Percentiles rank a stretch among this genome's conserved stretches.
These are phyloP conservation scores for Thermothielavioides terrestris DNA, from an alignment of 495 filamentous ascomycete genomes.

Conservation along the genomic window DNA sequence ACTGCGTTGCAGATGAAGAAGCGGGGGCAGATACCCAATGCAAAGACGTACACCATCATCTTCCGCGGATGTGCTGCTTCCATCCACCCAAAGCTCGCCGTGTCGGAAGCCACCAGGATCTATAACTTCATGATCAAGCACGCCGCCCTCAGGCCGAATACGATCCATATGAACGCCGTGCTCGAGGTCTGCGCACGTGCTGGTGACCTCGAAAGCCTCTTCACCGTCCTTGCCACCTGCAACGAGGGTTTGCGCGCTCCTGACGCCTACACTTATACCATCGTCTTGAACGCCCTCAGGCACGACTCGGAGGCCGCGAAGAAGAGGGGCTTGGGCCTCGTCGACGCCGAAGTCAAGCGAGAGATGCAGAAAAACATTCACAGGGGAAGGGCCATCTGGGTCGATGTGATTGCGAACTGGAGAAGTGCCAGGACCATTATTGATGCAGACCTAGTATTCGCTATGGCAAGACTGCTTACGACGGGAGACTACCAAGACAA, in stretches of 20 bases:
- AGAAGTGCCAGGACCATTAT: slow-evolving; percentile 53
- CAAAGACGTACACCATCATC: slow-evolving; percentile 72
- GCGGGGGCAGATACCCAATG: slow-evolving; percentile 61
- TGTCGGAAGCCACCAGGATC: slow-evolving; percentile 54
- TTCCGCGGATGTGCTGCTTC: slow-evolving; percentile 62
- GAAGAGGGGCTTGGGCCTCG: slow-evolving; percentile 1
- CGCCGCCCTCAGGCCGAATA: slow-evolving; percentile 52
- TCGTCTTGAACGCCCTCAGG: slow-evolving; percentile 64
- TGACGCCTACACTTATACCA: slow-evolving; percentile 65
- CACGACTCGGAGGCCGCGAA: slow-evolving; percentile 18
- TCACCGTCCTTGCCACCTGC: slow-evolving; percentile 60
- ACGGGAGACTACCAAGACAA: slow-evolving; percentile 46
- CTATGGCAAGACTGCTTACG: slow-evolving; percentile 68
- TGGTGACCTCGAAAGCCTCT: slow-evolving; percentile 63
- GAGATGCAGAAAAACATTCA: slow-evolving; percentile 35
- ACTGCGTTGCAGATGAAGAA: slow-evolving; percentile 76
- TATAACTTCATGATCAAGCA: slow-evolving; percentile 63
- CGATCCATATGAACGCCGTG: slow-evolving; percentile 79
- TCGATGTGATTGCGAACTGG: slow-evolving; percentile 69
- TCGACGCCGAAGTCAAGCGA: slow-evolving; percentile 17
- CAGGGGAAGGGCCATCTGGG: slow-evolving; percentile 64
- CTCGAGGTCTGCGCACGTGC: slow-evolving; percentile 68
- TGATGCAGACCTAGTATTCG: slow-evolving; percentile 62
- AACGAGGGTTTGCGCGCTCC: slow-evolving; percentile 52
- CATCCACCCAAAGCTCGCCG: slow-evolving; percentile 40